These are phyloP conservation scores for Chaetomiaceae sp. DNA, from an alignment of 2,329 filamentous ascomycete genomes.

Conservation along the genomic window DNA sequence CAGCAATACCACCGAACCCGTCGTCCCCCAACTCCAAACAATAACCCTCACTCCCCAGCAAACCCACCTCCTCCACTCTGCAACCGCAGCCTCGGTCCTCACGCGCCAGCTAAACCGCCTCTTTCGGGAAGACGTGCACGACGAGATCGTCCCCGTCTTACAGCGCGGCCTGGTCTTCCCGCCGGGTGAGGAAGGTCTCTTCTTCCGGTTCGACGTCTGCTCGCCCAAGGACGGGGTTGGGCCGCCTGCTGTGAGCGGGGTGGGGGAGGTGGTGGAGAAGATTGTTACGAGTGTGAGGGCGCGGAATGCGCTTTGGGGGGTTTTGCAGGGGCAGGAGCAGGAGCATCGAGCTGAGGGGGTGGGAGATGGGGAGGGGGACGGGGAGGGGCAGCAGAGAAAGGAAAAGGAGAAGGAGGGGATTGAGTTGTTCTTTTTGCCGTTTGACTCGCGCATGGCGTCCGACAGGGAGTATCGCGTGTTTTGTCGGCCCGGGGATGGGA, in stretches of 20 bases:
- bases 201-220: constrained; percentile 39
- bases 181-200: constrained; percentile 36
- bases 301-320: constrained; percentile 31
- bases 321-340: neutral
- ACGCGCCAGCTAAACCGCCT: constrained; percentile 27
- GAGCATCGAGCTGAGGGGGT: too few relatives aligned
- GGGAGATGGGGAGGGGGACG: constrained; percentile 15
- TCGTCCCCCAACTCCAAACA: constrained; percentile 26
- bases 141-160: constrained; percentile 29
- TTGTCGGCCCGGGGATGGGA: constrained; percentile 33
- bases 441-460: constrained; percentile 36
- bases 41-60: constrained; percentile 29
- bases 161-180: constrained; percentile 27
- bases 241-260: constrained; percentile 27
- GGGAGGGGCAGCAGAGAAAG: too few relatives aligned
- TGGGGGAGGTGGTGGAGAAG: constrained; percentile 33
- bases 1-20: neutral
- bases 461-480: constrained; percentile 40
- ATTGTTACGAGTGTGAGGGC: constrained; percentile 37
- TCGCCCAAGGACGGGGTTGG: constrained; percentile 40
- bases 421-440: constrained; percentile 38
- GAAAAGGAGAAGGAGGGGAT: constrained; percentile 19
- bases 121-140: constrained; percentile 32
- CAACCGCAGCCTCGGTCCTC: constrained; percentile 31
- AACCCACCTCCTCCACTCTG: constrained; percentile 29